Evolutionary conservation across 306 rosid genomes (phyloP), one percentile per base, ranked within the genome.

Genomic region (Sindora glabra): DNA sequence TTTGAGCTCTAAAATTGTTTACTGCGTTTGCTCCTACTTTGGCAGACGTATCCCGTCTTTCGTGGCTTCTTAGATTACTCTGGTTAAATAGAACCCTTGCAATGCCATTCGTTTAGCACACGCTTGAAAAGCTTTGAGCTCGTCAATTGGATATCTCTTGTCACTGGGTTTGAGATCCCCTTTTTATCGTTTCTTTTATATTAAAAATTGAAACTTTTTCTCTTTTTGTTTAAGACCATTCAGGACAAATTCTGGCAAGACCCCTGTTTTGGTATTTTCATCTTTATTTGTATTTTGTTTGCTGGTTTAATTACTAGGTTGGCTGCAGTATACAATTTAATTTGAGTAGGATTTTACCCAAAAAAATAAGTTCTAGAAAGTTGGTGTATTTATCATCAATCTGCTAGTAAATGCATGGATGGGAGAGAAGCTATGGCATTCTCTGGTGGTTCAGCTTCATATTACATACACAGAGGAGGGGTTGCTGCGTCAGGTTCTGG

Each of bases 351-450:
- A 17, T 65, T 77, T 69, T 10, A n/a, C n/a, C n/a, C n/a, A 68
- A 67, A 30, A 39, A 48, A 66, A 3, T 52, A 74, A 68, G 47
- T 56, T 22, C 32, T 46, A 39, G 26, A 70, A 22, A 41, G 6
- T 8, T 14, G 36, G 51, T 19, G 46, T 64, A n/a, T 63, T 51
- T 40, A 73, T 62, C 70, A 37, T 46, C 29, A 55, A 48, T 76
- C 65, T 69, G n/a, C 55, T 48, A 44, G 84, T 94, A 78, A 86
- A 86, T 94, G 95, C 95, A 94, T 94, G 99, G 97, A 89, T 82
- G 99, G 85, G 74, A 86, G 95, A 79, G 94, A 94, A 77, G 99
- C 84, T 48, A 94, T 89, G 95, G 76, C 94, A 74, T 69, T 89
- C 69, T 75, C 95, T 68, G 90, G 86, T 48, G 89, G 89, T 15